Conservation (phyloP, 257 asterid species). For the Nicotiana knightiana region DNA sequence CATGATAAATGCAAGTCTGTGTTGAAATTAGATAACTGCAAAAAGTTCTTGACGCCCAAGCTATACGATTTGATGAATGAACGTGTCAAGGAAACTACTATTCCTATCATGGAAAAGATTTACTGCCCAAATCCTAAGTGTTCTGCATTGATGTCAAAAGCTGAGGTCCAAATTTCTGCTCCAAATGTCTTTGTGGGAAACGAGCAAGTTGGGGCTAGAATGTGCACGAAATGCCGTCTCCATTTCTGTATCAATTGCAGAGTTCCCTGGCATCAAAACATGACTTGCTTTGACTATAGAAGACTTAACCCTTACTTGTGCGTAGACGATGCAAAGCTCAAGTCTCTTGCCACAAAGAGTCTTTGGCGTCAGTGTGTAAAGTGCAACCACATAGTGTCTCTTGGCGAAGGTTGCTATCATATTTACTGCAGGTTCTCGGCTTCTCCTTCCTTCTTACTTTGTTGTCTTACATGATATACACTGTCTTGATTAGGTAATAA, state of each 20-base stretch:
- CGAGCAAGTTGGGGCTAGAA: background rate
- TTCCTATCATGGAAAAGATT: constrained; percentile 23
- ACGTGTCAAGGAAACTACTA: constrained; percentile 24
- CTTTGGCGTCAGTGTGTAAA: constrained; percentile 22
- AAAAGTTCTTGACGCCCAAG: constrained; percentile 19
- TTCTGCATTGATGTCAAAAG: constrained; percentile 28
- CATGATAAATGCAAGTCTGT: constrained; percentile 23
- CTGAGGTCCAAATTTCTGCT: background rate
- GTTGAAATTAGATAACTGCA: constrained; percentile 21
- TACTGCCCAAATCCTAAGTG: constrained; percentile 34
- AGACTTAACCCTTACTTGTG: background rate
- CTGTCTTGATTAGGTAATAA: background rate
- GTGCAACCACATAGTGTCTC: constrained; percentile 27
- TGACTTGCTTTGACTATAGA: constrained; percentile 21
- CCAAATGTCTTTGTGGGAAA: too few relatives aligned
- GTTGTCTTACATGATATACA: background rate
- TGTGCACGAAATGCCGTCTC: constrained; percentile 15
- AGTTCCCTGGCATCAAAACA: constrained; percentile 25
- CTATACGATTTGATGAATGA: constrained; percentile 18
- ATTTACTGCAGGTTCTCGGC: constrained; percentile 8
- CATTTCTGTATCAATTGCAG: constrained; percentile 25
- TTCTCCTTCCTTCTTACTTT: background rate
- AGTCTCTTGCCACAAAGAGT: constrained; percentile 12
- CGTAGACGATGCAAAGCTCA: constrained; percentile 16
- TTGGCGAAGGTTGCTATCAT: constrained; percentile 24